phyloP scores from a whole-genome alignment of 176 grass and related monocot species.

The Raddia guianensis region DNA sequence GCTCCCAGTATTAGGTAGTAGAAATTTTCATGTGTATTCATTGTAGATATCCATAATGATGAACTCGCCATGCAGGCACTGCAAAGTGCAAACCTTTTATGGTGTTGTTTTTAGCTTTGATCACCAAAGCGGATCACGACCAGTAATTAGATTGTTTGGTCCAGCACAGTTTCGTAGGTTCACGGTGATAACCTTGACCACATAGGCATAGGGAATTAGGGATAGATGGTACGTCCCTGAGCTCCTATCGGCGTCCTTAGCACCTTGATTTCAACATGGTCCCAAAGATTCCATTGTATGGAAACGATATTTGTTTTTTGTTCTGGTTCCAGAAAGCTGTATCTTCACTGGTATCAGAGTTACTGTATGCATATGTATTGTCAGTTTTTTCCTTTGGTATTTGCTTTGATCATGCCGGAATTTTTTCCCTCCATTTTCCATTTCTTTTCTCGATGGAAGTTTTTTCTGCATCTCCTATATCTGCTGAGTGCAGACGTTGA shows the following conservation, averaged over 20 bases:
- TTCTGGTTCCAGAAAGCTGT: slow-evolving; percentile 29
- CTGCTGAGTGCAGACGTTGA: slow-evolving; percentile 3
- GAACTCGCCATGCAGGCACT: background rate
- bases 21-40: background rate
- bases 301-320: slow-evolving; percentile 8
- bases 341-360: slow-evolving; percentile 10
- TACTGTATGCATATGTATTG: slow-evolving; percentile 9
- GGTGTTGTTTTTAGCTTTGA: background rate
- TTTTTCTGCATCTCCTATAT: slow-evolving; percentile 19
- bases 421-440: background rate
- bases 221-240: background rate
- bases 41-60: background rate
- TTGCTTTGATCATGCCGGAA: background rate
- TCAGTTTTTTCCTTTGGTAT: background rate
- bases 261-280: slow-evolving; percentile 25
- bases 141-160: background rate
- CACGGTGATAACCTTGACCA: background rate
- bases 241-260: background rate
- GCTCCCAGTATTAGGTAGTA: background rate
- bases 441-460: background rate
- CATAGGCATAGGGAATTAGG: background rate
- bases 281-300: background rate
- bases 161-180: background rate
- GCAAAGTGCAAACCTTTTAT: background rate
- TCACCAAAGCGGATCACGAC: background rate